A percentile compares a stretch with the other conserved stretches of the same genome.
Evolutionary conservation across 2,329 filamentous ascomycete species (phyloP).

Genomic region (Emergomyces orientalis): DNA sequence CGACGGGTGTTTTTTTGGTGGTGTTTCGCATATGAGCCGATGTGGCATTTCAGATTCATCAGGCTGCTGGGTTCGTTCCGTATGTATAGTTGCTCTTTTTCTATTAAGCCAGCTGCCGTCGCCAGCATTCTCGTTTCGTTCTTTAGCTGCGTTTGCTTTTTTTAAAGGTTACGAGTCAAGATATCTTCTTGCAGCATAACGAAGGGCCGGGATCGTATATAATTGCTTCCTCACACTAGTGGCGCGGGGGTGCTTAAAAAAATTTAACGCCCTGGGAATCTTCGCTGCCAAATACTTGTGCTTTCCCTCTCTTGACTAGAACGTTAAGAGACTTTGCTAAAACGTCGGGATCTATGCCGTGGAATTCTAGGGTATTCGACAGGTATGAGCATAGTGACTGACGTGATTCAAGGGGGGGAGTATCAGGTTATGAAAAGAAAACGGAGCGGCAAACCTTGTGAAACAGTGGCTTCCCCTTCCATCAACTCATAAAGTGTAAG

Average conservation of each 20-base stretch:
- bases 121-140: neutral
- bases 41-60: neutral
- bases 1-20: neutral
- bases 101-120: neutral
- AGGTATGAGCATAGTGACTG: constrained; percentile 13
- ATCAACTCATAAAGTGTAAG: constrained; percentile 86
- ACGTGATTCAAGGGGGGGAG: neutral
- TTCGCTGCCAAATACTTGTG: constrained; percentile 84
- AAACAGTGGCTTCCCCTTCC: constrained; percentile 70
- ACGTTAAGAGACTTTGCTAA: constrained; percentile 69
- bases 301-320: constrained; percentile 81
- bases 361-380: constrained; percentile 53
- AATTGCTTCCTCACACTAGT: constrained; percentile 10
- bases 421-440: neutral
- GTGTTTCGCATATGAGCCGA: neutral
- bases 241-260: constrained; percentile 52
- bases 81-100: neutral
- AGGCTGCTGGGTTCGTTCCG: neutral
- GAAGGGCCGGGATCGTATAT: neutral
- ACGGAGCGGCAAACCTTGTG: constrained; percentile 47
- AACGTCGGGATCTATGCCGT: constrained; percentile 77
- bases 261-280: constrained; percentile 93
- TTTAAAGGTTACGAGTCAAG: neutral
- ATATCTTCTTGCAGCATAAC: neutral
- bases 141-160: neutral